These are phyloP conservation scores for Paratrypanosoma confusum DNA, from an alignment of 208 protist species.

Conservation along the genomic window DNA sequence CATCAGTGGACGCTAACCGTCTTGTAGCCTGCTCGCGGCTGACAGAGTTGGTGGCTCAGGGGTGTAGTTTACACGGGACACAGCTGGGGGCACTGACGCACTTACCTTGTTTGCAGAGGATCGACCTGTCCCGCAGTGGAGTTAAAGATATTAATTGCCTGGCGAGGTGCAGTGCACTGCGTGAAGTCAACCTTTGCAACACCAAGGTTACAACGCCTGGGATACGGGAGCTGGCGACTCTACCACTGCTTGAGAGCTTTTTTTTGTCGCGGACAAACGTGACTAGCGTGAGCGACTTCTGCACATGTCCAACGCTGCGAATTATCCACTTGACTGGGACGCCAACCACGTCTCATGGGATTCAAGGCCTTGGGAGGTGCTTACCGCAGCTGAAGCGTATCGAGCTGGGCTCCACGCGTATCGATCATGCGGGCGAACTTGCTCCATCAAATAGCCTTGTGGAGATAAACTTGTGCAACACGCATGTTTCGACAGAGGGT, in stretches of 20 bases:
- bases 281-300: conserved; percentile 7
- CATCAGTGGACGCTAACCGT: too few relatives aligned
- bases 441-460: conserved; percentile 5
- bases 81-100: too few relatives aligned
- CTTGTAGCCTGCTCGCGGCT: too few relatives aligned
- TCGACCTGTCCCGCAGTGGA: too few relatives aligned
- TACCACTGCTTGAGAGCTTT: conserved; percentile 10
- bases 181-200: conserved; percentile 11
- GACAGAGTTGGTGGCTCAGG: too few relatives aligned
- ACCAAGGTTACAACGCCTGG: conserved; percentile 8
- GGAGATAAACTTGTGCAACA: conserved; percentile 14
- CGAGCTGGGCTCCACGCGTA: conserved; percentile 14
- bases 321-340: conserved; percentile 14
- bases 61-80: too few relatives aligned
- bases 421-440: conserved; percentile 8
- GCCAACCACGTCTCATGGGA: conserved; percentile 5
- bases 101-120: too few relatives aligned
- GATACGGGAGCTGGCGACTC: conserved; percentile 6
- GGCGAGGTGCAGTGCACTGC: conserved; percentile 5
- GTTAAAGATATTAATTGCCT: too few relatives aligned
- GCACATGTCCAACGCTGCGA: conserved; percentile 1
- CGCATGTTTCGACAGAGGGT: conserved; percentile 9
- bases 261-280: conserved; percentile 12
- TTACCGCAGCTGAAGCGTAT: conserved; percentile 10
- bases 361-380: conserved; percentile 8